Conservation (phyloP, 352 stramenopile genomes). For the Chrysophaeum taylorii region DNA sequence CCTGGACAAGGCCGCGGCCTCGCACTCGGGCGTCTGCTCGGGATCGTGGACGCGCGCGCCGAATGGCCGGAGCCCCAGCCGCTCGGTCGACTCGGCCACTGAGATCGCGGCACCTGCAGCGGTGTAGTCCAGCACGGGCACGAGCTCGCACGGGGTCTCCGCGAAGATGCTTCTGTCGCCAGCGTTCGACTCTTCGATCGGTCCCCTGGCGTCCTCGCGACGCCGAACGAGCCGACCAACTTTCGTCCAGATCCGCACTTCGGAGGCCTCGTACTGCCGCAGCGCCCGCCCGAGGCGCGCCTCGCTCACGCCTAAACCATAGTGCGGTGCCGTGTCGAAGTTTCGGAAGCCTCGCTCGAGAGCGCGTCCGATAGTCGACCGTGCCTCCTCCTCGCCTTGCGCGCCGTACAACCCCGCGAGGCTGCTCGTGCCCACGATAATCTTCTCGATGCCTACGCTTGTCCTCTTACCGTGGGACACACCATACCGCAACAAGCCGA, state of each 20-base stretch:
- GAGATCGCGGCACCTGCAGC: not conserved
- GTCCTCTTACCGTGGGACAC: no score
- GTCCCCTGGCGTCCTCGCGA: no score
- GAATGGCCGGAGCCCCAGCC: not conserved
- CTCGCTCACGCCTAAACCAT: conserved; percentile 1
- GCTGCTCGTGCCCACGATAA: no score
- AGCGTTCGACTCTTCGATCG: not conserved
- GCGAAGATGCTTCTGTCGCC: conserved; percentile 1
- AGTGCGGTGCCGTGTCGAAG: conserved; percentile 9
- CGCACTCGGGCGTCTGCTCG: not conserved
- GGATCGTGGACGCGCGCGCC: conserved; percentile 4
- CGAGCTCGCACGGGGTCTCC: not conserved
- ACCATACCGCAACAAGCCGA: no score
- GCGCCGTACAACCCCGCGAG: no score
- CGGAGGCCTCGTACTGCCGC: not conserved
- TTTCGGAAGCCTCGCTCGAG: not conserved
- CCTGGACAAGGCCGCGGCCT: not conserved
- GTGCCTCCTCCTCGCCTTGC: no score
- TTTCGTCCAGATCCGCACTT: conserved; percentile 1
- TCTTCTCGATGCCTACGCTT: no score
- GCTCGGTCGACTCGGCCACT: not conserved
- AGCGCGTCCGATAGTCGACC: no score
- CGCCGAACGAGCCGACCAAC: not conserved
- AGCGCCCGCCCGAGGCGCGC: not conserved
- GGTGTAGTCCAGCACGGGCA: conserved; percentile 6